Evolutionary conservation across 2,329 filamentous ascomycete species (phyloP).

Genomic region (Diaporthe sp.): DNA sequence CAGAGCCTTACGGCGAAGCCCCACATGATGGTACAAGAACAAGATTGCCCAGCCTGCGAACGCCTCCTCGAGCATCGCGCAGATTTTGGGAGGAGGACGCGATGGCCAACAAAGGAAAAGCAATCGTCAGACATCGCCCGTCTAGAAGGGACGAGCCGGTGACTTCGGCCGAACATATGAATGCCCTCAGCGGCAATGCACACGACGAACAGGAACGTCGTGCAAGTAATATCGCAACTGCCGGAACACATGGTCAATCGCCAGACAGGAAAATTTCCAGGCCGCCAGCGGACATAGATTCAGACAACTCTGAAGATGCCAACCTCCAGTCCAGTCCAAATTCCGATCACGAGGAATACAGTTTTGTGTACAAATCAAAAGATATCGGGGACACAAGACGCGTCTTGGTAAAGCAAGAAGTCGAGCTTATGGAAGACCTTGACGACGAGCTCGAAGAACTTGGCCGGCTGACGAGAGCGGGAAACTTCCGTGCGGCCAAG

Average conservation of each 20-base stretch:
- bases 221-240: too few relatives aligned
- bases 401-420: constrained; percentile 43
- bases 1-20: not conserved
- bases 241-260: not conserved
- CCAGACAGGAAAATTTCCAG: not conserved
- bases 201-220: not conserved
- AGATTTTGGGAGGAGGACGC: not conserved
- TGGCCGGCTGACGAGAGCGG: constrained; percentile 44
- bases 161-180: not conserved
- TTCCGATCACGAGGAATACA: not conserved
- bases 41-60: not conserved
- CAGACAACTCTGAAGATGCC: not conserved
- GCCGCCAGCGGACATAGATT: not conserved
- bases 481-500: constrained; percentile 43
- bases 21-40: not conserved
- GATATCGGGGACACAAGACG: constrained; percentile 38
- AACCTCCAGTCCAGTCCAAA: not conserved
- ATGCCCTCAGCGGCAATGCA: not conserved
- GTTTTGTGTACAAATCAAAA: not conserved
- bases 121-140: not conserved
- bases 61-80: not conserved
- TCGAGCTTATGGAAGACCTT: constrained; percentile 42
- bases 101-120: not conserved
- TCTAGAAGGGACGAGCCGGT: not conserved
- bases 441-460: constrained; percentile 45